Conservation (phyloP, 108 stramenopile species). For the Nitzschia putrida region DNA sequence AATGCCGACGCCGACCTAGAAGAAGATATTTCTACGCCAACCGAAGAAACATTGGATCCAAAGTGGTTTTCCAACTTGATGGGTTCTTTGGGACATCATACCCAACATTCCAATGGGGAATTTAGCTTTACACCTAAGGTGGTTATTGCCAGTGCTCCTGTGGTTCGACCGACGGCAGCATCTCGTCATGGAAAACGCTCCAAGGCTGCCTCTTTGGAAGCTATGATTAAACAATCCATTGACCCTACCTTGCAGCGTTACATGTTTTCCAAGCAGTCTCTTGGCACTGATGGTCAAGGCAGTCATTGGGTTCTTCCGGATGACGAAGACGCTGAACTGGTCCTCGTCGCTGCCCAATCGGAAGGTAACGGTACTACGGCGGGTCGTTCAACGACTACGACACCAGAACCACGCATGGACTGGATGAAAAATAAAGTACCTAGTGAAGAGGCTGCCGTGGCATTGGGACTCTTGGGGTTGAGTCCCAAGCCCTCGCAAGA, state of each 20-base stretch:
- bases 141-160: conserved; percentile 28
- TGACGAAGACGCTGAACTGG: background rate
- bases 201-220: conserved; percentile 44
- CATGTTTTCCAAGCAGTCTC: conserved; percentile 40
- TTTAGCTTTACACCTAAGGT: conserved; percentile 39
- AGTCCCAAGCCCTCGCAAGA: conserved; percentile 25
- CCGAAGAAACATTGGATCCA: conserved; percentile 1
- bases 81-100: conserved; percentile 23
- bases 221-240: conserved; percentile 47
- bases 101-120: conserved; percentile 17
- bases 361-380: background rate
- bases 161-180: background rate
- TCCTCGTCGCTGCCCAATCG: background rate
- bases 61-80: conserved; percentile 25
- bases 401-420: background rate
- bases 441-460: conserved; percentile 32
- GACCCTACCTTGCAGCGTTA: conserved; percentile 39
- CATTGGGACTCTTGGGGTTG: conserved; percentile 35
- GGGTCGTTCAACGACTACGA: background rate
- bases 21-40: background rate
- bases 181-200: conserved; percentile 43
- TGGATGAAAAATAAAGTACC: background rate
- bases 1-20: conserved; percentile 1
- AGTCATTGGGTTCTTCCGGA: background rate
- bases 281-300: conserved; percentile 37